Conservation (phyloP, 2,329 filamentous ascomycete genomes). For the Diaporthe velutina region DNA sequence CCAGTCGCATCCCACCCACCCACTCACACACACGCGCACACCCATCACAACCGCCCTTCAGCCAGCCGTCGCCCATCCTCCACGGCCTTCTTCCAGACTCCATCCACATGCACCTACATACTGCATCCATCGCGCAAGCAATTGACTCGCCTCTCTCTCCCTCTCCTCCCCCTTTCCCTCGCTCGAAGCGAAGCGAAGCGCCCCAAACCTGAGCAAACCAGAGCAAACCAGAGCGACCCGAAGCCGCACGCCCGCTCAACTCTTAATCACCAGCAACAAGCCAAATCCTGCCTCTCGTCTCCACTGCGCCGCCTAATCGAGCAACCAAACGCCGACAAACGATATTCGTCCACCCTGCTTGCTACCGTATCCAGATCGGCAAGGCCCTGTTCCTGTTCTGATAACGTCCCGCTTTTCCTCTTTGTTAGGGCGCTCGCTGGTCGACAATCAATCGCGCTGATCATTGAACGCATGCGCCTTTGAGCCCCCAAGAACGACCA, state of each 20-base stretch:
- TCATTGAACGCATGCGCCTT: conserved; percentile 34
- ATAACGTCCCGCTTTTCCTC: conserved; percentile 42
- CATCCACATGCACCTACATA: conserved; percentile 17
- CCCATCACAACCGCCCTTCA: background rate
- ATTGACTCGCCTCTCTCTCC: background rate
- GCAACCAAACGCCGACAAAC: conserved; percentile 29
- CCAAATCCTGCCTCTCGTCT: conserved; percentile 24
- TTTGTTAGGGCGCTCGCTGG: conserved; percentile 40
- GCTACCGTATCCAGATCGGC: conserved; percentile 36
- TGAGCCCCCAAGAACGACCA: conserved; percentile 29
- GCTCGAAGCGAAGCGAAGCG: conserved; percentile 16
- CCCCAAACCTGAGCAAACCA: background rate
- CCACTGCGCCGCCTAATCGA: conserved; percentile 31
- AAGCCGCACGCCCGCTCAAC: background rate
- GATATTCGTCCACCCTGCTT: conserved; percentile 35
- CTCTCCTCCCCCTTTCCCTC: background rate
- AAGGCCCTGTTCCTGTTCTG: conserved; percentile 39
- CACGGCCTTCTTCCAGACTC: background rate
- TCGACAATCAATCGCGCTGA: conserved; percentile 37
- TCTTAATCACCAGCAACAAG: conserved; percentile 23
- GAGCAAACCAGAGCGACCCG: background rate
- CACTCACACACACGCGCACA: no score
- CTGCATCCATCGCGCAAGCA: conserved; percentile 19
- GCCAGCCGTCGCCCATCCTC: conserved; percentile 13
- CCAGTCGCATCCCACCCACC: background rate